A percentile compares a stretch with the other conserved stretches of the same genome.
Conservation (phyloP, 2,329 filamentous ascomycete genomes). For the Aspergillus arachidicola region DNA sequence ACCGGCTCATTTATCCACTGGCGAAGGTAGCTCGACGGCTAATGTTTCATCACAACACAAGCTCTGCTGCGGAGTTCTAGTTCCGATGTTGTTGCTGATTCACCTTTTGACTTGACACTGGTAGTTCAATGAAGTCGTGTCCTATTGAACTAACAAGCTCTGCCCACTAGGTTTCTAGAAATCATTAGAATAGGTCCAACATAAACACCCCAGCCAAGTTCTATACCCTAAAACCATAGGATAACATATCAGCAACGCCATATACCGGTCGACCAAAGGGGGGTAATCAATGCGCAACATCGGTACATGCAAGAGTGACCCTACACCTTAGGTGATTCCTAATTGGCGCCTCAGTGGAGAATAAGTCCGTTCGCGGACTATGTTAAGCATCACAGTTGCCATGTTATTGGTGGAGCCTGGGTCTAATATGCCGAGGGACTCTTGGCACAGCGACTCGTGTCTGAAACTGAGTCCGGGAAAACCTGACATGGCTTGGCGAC, state of each 20-base stretch:
- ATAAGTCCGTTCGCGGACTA: not conserved
- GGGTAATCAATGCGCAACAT: not conserved
- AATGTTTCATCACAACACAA: not conserved
- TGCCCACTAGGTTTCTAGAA: too few relatives aligned
- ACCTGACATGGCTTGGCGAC: not conserved
- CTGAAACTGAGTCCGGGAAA: conserved; percentile 2
- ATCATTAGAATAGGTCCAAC: too few relatives aligned
- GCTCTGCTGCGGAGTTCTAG: not conserved
- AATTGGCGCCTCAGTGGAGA: not conserved
- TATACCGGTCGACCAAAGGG: too few relatives aligned
- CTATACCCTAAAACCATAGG: too few relatives aligned
- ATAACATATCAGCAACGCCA: too few relatives aligned
- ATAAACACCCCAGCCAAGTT: too few relatives aligned
- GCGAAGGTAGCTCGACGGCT: not conserved
- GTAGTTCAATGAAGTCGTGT: not conserved
- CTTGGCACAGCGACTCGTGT: not conserved
- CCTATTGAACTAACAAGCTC: not conserved
- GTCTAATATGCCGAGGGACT: not conserved
- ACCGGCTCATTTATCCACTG: not conserved
- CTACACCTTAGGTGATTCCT: not conserved
- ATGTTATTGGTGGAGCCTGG: not conserved
- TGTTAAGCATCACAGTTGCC: not conserved
- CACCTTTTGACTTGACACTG: not conserved
- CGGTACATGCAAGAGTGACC: not conserved
- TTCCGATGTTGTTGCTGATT: not conserved